A percentile compares a stretch with the other conserved stretches of the same genome.
These are phyloP conservation scores for Asclepias syriaca DNA, from an alignment of 257 asterid genomes.

Conservation along the genomic window DNA sequence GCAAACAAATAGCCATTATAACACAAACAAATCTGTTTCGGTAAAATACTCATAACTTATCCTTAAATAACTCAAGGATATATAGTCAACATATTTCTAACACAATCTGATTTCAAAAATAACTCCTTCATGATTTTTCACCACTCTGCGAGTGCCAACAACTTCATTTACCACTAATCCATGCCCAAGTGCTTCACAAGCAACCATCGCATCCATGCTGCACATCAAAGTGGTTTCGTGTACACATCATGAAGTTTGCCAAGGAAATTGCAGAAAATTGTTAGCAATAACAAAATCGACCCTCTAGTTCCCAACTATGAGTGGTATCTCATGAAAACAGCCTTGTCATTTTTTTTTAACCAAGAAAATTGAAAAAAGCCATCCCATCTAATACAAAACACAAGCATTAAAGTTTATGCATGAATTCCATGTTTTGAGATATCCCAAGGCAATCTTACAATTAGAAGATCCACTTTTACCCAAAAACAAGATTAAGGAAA, in stretches of 20 bases:
- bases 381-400: neutral
- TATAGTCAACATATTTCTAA: neutral
- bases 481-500: neutral
- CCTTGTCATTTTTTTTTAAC: neutral
- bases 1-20: neutral
- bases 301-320: neutral
- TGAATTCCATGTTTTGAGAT: neutral
- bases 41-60: neutral
- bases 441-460: neutral
- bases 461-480: neutral
- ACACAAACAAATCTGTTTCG: neutral
- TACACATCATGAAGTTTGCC: neutral
- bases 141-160: conserved; percentile 52
- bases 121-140: conserved; percentile 67
- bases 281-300: neutral
- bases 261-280: neutral
- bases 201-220: conserved; percentile 79
- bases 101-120: conserved; percentile 48
- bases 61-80: neutral
- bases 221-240: conserved; percentile 4
- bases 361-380: neutral
- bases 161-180: conserved; percentile 66
- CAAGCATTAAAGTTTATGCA: neutral
- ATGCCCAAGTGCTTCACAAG: conserved; percentile 58
- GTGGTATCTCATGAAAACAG: neutral